Conservation (phyloP, 257 asterid species). For the Capsicum baccatum region DNA sequence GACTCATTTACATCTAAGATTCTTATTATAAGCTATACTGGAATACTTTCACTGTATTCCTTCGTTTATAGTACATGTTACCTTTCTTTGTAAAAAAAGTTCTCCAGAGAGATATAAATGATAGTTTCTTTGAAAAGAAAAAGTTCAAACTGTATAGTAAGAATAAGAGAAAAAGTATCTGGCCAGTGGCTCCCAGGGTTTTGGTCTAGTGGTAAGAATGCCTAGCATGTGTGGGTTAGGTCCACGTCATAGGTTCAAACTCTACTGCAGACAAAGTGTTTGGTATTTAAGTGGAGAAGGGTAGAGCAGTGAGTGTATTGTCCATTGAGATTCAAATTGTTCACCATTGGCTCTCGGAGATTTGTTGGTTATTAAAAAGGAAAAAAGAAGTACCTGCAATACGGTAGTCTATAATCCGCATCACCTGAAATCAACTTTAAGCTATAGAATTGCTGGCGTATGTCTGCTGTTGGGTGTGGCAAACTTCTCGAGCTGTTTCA, state of each 20-base stretch:
- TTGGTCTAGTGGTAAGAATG: neutral
- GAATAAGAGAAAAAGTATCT: slow-evolving; percentile 2
- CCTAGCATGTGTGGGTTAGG: neutral
- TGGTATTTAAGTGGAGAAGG: neutral
- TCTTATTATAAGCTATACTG: no score
- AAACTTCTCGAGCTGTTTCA: neutral
- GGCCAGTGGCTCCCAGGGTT: neutral
- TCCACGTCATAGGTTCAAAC: neutral
- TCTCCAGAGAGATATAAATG: neutral
- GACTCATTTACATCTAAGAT: no score
- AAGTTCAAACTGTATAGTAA: neutral
- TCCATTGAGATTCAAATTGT: neutral
- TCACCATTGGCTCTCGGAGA: neutral
- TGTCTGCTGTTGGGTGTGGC: neutral
- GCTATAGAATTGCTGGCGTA: neutral
- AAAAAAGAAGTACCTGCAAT: no score
- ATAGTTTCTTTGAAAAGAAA: slow-evolving; percentile 10
- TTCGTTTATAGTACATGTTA: no score
- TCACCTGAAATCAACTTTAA: neutral
- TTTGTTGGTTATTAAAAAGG: neutral
- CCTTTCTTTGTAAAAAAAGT: no score
- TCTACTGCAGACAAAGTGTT: neutral
- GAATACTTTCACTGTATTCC: no score
- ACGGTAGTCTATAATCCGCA: no score
- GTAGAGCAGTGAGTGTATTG: neutral